Percentiles rank a stretch among this genome's conserved stretches.
These are phyloP conservation scores for Alternaria sp. DNA, from an alignment of 2,329 filamentous ascomycete species.

Conservation along the genomic window DNA sequence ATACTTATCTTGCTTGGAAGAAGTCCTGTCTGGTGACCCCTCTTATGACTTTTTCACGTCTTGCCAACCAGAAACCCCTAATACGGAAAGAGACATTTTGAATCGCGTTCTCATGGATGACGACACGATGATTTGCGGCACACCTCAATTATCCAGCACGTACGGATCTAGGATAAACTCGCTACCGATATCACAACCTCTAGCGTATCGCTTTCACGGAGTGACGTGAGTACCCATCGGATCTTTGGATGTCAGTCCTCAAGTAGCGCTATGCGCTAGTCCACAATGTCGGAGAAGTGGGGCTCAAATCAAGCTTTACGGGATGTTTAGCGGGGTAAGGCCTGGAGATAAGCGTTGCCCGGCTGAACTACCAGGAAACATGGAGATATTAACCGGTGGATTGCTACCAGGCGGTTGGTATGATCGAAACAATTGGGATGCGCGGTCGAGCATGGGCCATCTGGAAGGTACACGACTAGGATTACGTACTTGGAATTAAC, in stretches of 20 bases:
- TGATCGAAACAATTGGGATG: not conserved
- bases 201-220: not conserved
- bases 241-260: not conserved
- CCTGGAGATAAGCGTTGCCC: conserved; percentile 1
- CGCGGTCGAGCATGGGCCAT: no score
- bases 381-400: conserved; percentile 2
- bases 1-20: not conserved
- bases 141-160: not conserved
- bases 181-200: not conserved
- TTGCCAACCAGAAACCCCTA: not conserved
- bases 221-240: not conserved
- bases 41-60: not conserved
- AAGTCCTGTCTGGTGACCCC: not conserved
- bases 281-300: not conserved
- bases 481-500: no score
- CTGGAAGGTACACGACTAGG: no score
- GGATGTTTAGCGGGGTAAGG: not conserved
- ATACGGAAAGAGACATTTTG: not conserved
- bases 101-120: not conserved
- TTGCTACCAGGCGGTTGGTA: not conserved
- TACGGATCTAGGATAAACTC: conserved; percentile 2
- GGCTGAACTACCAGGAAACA: not conserved
- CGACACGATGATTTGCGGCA: not conserved
- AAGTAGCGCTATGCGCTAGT: not conserved
- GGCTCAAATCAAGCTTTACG: conserved; percentile 1